phyloP scores from a whole-genome alignment of 2,329 filamentous ascomycete species.

The Tolypocladium ovalisporum region DNA sequence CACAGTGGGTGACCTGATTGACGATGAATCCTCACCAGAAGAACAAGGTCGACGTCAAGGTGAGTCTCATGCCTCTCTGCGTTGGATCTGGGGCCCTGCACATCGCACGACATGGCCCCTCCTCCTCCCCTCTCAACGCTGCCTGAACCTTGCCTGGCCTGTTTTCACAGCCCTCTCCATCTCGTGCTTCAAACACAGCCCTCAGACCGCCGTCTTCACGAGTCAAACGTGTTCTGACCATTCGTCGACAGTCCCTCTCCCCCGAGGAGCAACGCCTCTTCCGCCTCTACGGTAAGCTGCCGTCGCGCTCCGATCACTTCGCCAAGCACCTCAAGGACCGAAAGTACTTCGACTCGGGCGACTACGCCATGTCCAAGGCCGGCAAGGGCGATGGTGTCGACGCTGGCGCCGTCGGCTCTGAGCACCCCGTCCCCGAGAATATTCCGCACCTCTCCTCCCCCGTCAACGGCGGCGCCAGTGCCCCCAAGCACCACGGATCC shows the following conservation, averaged over 20 bases:
- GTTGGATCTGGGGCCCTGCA: background rate
- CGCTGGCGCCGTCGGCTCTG: constrained; percentile 84
- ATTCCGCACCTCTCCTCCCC: constrained; percentile 80
- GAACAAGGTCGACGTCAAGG: constrained; percentile 95
- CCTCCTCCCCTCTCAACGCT: background rate
- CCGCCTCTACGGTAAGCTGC: constrained; percentile 94
- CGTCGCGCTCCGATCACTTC: constrained; percentile 89
- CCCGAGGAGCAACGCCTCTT: constrained; percentile 95
- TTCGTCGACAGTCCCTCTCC: constrained; percentile 61
- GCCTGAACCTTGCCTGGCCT: background rate
- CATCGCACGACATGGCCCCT: background rate
- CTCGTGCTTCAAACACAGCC: background rate
- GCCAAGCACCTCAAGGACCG: constrained; percentile 99
- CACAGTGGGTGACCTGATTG: background rate
- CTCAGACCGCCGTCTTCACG: background rate
- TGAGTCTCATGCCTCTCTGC: constrained; percentile 36
- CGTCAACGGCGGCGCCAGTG: constrained; percentile 24
- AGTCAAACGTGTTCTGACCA: background rate
- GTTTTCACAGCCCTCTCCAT: background rate
- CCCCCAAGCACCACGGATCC: constrained; percentile 29
- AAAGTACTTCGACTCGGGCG: constrained; percentile 96
- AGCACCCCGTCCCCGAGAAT: constrained; percentile 90
- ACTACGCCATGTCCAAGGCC: constrained; percentile 94
- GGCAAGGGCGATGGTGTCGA: constrained; percentile 93
- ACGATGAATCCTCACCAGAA: constrained; percentile 93